Base-by-base conservation (phyloP, 495 filamentous ascomycete genomes). In the Filosporella fistucella region DNA sequence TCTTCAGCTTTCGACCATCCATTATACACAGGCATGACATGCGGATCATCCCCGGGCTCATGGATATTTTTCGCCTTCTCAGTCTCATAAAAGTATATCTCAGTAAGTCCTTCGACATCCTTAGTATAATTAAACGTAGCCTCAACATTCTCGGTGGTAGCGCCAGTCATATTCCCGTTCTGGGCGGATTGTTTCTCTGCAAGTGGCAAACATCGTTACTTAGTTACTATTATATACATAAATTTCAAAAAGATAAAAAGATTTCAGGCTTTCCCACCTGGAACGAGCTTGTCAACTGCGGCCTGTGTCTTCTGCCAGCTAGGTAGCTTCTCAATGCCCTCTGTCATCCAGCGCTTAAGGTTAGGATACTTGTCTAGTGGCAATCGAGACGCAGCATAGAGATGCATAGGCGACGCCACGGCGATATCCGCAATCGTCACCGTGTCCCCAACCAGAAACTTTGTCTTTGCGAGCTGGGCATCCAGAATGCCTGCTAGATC, bases 371-470 rank as follows among this genome's bases (percentile, higher is more conserved):
- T 35, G 11, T 63, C 64, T 9, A 67, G 46, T 25, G 63, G 60
- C 3, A 66, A 42, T 17, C 47, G 32, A 22, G 43, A 29, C 13
- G 54, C 57, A 34, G 47, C 44, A 20, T 59, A 45, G 13, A 64
- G 35, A 48, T 66, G 63, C 63, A 64, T 63, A 12, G 56, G 51
- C 8, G 64, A 51, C 32, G 63, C 61, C 37, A 67, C 42, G 2
- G 64, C 59, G 46, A 67, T 59, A 39, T 67, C 64, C 10, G 63
- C 64, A 25, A 67, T 65, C 1, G 63, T 65, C 17, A 62, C 49
- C 24, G 62, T 39, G 24, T 63, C 45, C 5, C 63, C 63, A 32
- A 50, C 45, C n/a, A 67, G 29, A 41, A 45, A 65, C 46, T 65
- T 65, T 4, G 53, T 55, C 29, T 64, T 64, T 7, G 23, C 25